These are phyloP conservation scores for Gelatoporia subvermispora DNA, from an alignment of 768 basidiomycete species.

Conservation along the genomic window DNA sequence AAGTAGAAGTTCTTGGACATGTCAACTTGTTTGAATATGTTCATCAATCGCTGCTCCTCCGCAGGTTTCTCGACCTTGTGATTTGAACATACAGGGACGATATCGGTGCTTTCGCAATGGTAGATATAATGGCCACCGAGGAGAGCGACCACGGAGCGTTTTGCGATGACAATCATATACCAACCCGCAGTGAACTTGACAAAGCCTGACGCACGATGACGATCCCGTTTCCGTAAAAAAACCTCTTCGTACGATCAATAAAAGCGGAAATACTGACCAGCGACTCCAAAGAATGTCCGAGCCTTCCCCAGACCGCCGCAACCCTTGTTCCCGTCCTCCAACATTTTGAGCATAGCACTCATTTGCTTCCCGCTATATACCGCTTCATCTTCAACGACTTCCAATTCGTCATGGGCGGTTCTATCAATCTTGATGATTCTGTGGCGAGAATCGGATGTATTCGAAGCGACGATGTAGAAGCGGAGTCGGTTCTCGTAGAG, in stretches of 20 bases:
- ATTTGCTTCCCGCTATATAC: conserved; percentile 89
- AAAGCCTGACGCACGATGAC: conserved; percentile 55
- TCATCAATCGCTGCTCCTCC: conserved; percentile 86
- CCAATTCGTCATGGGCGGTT: conserved; percentile 68
- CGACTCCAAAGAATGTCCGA: conserved; percentile 77
- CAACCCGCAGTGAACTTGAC: conserved; percentile 92
- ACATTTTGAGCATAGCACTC: conserved; percentile 87
- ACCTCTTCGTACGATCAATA: not conserved
- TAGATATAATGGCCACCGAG: conserved; percentile 95
- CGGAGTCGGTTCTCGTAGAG: conserved; percentile 89
- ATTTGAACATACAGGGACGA: conserved; percentile 69
- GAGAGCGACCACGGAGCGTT: conserved; percentile 87
- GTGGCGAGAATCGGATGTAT: conserved; percentile 82
- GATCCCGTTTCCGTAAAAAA: not conserved
- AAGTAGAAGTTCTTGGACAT: conserved; percentile 99
- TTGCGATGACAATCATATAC: conserved; percentile 90
- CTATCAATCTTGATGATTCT: conserved; percentile 93
- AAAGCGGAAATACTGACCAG: conserved; percentile 42
- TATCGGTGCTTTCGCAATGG: conserved; percentile 89
- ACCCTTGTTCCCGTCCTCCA: conserved; percentile 89
- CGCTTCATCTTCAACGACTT: conserved; percentile 81
- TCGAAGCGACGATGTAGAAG: conserved; percentile 90
- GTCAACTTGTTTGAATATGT: conserved; percentile 93
- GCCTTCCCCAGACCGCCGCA: conserved; percentile 83
- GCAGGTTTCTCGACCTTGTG: conserved; percentile 84